A percentile compares a stretch with the other conserved stretches of the same genome.
Evolutionary conservation across 2,329 filamentous ascomycete species (phyloP).

Genomic region (Juglanconis juglandina): DNA sequence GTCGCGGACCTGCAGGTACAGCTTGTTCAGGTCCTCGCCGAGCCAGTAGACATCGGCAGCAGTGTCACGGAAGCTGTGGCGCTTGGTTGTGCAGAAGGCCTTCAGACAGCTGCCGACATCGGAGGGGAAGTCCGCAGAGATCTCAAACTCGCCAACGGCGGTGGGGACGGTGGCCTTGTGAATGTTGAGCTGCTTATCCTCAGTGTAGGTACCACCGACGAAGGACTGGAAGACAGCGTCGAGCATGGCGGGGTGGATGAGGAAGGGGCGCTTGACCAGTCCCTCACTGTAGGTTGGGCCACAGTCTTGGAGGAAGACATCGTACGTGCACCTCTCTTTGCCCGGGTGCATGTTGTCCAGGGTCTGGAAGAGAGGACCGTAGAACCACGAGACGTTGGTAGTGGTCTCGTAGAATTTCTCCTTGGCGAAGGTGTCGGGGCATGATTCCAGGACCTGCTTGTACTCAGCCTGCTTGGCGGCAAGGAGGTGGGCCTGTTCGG

Average conservation of each 20-base stretch:
- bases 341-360: constrained; percentile 34
- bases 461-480: constrained; percentile 10
- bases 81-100: constrained; percentile 13
- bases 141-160: constrained; percentile 13
- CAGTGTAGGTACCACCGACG: constrained; percentile 11
- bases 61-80: constrained; percentile 10
- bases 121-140: constrained; percentile 11
- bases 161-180: constrained; percentile 14
- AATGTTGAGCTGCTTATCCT: constrained; percentile 9
- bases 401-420: constrained; percentile 13
- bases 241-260: constrained; percentile 55
- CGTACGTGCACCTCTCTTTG: constrained; percentile 33
- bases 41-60: constrained; percentile 13
- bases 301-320: constrained; percentile 45
- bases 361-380: constrained; percentile 49
- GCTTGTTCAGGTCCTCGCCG: constrained; percentile 3
- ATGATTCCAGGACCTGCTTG: constrained; percentile 9
- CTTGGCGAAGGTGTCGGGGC: constrained; percentile 13
- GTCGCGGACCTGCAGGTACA: constrained; percentile 12
- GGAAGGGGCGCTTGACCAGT: constrained; percentile 48
- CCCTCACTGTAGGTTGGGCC: constrained; percentile 48
- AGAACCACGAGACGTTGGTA: constrained; percentile 24
- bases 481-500: constrained; percentile 7
- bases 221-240: constrained; percentile 50
- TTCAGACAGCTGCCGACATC: constrained; percentile 13